A percentile compares a stretch with the other conserved stretches of the same genome.
These are phyloP conservation scores for Aspergillus novofumigatus DNA, from an alignment of 2,329 filamentous ascomycete species.

Conservation along the genomic window DNA sequence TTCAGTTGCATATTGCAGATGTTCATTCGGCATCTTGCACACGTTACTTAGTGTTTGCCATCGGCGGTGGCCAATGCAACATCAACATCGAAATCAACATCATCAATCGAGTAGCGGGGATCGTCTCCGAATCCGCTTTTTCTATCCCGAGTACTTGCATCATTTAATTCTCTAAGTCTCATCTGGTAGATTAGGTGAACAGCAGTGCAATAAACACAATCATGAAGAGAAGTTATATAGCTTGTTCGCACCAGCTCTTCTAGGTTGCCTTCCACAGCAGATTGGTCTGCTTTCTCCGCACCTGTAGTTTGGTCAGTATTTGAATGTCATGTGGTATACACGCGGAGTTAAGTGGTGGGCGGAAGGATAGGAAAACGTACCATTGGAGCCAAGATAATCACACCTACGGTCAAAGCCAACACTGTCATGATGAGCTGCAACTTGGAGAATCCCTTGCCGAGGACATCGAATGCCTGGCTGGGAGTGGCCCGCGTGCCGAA, in stretches of 20 bases:
- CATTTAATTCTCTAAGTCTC: background rate
- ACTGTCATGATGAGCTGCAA: slow-evolving; percentile 79
- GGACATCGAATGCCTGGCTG: slow-evolving; percentile 83
- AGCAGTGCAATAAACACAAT: slow-evolving; percentile 6
- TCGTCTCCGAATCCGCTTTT: background rate
- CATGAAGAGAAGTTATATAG: background rate
- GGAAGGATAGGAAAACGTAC: slow-evolving; percentile 51
- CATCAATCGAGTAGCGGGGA: background rate
- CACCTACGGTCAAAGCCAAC: slow-evolving; percentile 70
- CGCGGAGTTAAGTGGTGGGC: background rate
- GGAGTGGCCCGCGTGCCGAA: slow-evolving; percentile 85
- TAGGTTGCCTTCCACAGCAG: slow-evolving; percentile 19
- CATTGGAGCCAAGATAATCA: slow-evolving; percentile 75
- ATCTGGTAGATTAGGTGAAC: background rate
- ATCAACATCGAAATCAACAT: too few relatives aligned
- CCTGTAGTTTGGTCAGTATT: slow-evolving; percentile 26
- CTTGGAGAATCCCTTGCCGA: slow-evolving; percentile 93
- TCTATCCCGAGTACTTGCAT: background rate
- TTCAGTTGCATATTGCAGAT: background rate
- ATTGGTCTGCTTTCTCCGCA: slow-evolving; percentile 50
- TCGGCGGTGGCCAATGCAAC: too few relatives aligned
- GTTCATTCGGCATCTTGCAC: background rate
- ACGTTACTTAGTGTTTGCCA: background rate
- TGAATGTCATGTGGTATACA: background rate
- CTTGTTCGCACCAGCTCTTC: background rate